These are phyloP conservation scores for Rickenella mellea DNA, from an alignment of 768 basidiomycete species.

Conservation along the genomic window DNA sequence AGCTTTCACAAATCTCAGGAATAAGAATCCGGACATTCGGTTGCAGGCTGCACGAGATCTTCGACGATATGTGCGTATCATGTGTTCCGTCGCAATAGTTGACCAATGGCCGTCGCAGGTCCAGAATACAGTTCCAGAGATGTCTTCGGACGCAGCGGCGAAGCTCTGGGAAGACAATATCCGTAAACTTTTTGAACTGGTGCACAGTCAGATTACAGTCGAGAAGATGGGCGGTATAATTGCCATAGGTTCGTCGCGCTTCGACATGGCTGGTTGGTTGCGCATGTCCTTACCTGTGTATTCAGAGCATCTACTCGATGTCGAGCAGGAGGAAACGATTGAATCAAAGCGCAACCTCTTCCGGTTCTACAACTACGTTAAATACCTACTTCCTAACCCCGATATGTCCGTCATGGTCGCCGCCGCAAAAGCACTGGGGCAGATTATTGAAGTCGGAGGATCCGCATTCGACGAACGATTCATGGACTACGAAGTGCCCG, in stretches of 20 bases:
- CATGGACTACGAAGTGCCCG: conserved; percentile 83
- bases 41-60: conserved; percentile 62
- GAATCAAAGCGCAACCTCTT: conserved; percentile 76
- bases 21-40: conserved; percentile 54
- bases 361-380: conserved; percentile 88
- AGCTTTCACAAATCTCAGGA: conserved; percentile 61
- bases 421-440: conserved; percentile 85
- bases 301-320: conserved; percentile 64
- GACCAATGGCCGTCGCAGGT: conserved; percentile 37
- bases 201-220: conserved; percentile 66
- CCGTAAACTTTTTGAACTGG: conserved; percentile 67
- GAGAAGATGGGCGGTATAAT: conserved; percentile 83
- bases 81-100: conserved; percentile 6
- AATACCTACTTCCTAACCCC: conserved; percentile 80
- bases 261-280: not conserved
- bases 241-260: conserved; percentile 62
- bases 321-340: conserved; percentile 71
- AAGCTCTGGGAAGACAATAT: conserved; percentile 85
- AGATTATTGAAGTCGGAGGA: conserved; percentile 78
- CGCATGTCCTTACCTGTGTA: conserved; percentile 5
- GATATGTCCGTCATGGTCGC: conserved; percentile 93
- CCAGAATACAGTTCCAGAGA: conserved; percentile 61
- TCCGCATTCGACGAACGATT: conserved; percentile 79
- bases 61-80: conserved; percentile 55
- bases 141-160: conserved; percentile 70